Percentiles rank a stretch among this genome's conserved stretches.
phyloP scores from a whole-genome alignment of 805 yeast species.

The Hanseniaspora jakobsenii region DNA sequence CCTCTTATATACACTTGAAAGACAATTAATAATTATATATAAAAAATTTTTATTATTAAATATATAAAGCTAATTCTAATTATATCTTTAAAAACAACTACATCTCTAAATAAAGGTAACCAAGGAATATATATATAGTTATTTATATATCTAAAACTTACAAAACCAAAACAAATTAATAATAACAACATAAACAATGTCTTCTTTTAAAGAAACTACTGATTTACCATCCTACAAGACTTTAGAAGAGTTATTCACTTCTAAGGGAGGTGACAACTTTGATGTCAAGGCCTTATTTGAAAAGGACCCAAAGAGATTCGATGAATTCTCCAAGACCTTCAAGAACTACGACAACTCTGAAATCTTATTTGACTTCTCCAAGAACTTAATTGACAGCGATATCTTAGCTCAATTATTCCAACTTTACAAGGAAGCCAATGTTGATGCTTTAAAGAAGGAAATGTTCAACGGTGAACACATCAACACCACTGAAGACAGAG shows the following conservation, averaged over 20 bases:
- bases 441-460: conserved; percentile 74
- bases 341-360: conserved; percentile 76
- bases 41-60: too few relatives aligned
- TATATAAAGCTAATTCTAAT: too few relatives aligned
- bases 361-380: conserved; percentile 88
- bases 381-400: conserved; percentile 83
- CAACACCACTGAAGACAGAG: conserved; percentile 91
- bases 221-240: conserved; percentile 78
- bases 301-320: conserved; percentile 62
- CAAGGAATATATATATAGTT: too few relatives aligned
- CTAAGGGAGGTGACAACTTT: conserved; percentile 52
- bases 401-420: conserved; percentile 53
- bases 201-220: conserved; percentile 44
- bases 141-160: too few relatives aligned
- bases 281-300: conserved; percentile 68
- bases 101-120: too few relatives aligned
- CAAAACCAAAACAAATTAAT: too few relatives aligned
- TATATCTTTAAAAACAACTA: too few relatives aligned
- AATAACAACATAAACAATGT: conserved; percentile 14
- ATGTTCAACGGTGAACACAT: conserved; percentile 90
- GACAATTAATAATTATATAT: too few relatives aligned
- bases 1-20: too few relatives aligned
- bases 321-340: conserved; percentile 65
- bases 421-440: conserved; percentile 82
- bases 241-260: conserved; percentile 57